Evolutionary conservation across 495 filamentous ascomycete species (phyloP).

Genomic region (Terfezia boudieri): DNA sequence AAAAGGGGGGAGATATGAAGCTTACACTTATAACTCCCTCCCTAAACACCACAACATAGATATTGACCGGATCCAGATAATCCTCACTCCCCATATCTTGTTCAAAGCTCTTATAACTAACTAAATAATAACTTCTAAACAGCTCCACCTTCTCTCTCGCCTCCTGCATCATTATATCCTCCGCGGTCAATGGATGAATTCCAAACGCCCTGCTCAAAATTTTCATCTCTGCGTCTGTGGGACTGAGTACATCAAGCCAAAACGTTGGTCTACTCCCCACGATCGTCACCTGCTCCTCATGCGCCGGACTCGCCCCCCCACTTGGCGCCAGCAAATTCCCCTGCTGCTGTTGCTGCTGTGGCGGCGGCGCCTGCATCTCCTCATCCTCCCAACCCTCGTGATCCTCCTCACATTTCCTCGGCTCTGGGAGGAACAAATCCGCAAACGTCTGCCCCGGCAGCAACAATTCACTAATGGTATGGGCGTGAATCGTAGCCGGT

Average conservation of each 20-base stretch:
- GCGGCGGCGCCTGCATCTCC: constrained; percentile 13
- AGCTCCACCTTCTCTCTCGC: constrained; percentile 95
- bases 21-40: constrained; percentile 49
- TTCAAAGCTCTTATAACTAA: constrained; percentile 87
- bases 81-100: constrained; percentile 53
- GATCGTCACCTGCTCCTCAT: neutral
- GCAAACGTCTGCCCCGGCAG: constrained; percentile 63
- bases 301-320: neutral
- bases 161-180: constrained; percentile 87
- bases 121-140: constrained; percentile 92
- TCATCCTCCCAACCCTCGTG: constrained; percentile 35
- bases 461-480: constrained; percentile 76
- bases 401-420: constrained; percentile 37
- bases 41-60: constrained; percentile 92
- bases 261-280: constrained; percentile 17
- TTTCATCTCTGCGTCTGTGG: constrained; percentile 69
- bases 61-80: constrained; percentile 73
- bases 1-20: neutral
- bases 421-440: constrained; percentile 66
- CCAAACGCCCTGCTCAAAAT: constrained; percentile 80
- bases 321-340: constrained; percentile 15
- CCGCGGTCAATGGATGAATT: constrained; percentile 77
- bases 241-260: constrained; percentile 83
- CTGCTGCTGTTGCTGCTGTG: constrained; percentile 11
- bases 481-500: constrained; percentile 78